phyloP scores from a whole-genome alignment of 768 basidiomycete species.

The Hydnomerulius pinastri region DNA sequence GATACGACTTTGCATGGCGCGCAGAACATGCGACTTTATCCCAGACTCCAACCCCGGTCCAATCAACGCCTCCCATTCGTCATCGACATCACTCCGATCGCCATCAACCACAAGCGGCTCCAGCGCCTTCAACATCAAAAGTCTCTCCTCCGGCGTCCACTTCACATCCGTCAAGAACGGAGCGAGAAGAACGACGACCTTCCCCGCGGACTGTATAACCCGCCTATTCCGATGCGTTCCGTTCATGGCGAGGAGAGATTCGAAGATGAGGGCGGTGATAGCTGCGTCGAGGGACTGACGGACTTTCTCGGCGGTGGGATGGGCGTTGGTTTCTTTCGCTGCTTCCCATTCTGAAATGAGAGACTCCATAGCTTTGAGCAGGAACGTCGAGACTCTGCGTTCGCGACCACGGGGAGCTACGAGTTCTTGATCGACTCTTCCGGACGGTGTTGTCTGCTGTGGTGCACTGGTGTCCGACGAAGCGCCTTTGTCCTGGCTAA shows the following conservation, averaged over 20 bases:
- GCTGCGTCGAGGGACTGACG: constrained; percentile 72
- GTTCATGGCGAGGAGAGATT: constrained; percentile 64
- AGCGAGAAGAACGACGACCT: constrained; percentile 46
- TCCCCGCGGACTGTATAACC: constrained; percentile 65
- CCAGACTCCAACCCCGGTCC: constrained; percentile 53
- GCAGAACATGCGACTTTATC: constrained; percentile 58
- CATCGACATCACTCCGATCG: constrained; percentile 26
- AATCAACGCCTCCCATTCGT: constrained; percentile 50
- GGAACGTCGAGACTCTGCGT: constrained; percentile 58
- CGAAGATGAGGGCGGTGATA: constrained; percentile 66
- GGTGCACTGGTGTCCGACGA: background rate
- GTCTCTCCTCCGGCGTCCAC: constrained; percentile 66
- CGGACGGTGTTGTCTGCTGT: constrained; percentile 8
- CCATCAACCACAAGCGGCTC: constrained; percentile 59
- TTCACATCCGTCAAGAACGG: constrained; percentile 39
- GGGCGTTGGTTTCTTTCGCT: constrained; percentile 30
- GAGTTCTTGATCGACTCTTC: constrained; percentile 32
- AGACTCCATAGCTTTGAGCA: constrained; percentile 63
- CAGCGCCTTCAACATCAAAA: constrained; percentile 63
- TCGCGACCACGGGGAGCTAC: constrained; percentile 58
- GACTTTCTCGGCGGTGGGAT: constrained; percentile 60
- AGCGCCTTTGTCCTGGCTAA: constrained; percentile 20
- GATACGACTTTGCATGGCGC: constrained; percentile 28
- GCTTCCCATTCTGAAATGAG: constrained; percentile 51
- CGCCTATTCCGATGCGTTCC: constrained; percentile 61